Evolutionary conservation across 345 rosid species (phyloP), one percentile per base, ranked within the genome.

Genomic region (Salix caprea): DNA sequence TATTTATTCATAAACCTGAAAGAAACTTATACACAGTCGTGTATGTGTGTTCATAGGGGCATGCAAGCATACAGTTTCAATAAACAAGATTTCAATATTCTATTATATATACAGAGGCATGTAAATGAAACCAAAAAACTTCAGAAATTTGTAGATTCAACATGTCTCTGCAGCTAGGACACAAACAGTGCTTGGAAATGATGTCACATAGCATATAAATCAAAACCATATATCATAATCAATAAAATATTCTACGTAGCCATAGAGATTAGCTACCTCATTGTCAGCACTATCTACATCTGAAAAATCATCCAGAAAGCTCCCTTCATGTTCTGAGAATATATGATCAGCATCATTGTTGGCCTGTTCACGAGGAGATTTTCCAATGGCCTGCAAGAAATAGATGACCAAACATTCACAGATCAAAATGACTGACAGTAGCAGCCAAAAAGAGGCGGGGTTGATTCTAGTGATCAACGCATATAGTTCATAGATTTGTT

Each of bases 331-430:
- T 32, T 87, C 94, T 10, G 90, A 85, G 67, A 88, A 86, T 82
- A 46, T 80, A 14, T 79, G 72, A 81, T 86, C 90, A 54, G 82
- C 82, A 72, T 76, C 89, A 54, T 67, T 69, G 78, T 40, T 58
- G 18, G 72, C 79, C 81, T 82, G 84, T 37, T 73, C 84, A 15
- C 69, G 71, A 67, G 90, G 85, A 79, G 84, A 71, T 46, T 79
- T 81, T 76, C 87, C 89, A 82, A 86, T 82, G 40, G 84, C 94
- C 97, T 92, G 85, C 79, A 86, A 78, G 3, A 60, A 34, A 16
- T 37, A 66, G 71, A 24, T 11, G 32, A 70, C 36, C 60, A 48
- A 5, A 32, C 13, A 72, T 58, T 3, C 58, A 26, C 58, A 64
- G 30, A 9, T 46, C 26, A 30, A 44, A 48, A 34, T 34, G 13